A percentile compares a stretch with the other conserved stretches of the same genome.
Conservation (phyloP, 2,329 filamentous ascomycete species). For the Pseudogymnoascus sp. region DNA sequence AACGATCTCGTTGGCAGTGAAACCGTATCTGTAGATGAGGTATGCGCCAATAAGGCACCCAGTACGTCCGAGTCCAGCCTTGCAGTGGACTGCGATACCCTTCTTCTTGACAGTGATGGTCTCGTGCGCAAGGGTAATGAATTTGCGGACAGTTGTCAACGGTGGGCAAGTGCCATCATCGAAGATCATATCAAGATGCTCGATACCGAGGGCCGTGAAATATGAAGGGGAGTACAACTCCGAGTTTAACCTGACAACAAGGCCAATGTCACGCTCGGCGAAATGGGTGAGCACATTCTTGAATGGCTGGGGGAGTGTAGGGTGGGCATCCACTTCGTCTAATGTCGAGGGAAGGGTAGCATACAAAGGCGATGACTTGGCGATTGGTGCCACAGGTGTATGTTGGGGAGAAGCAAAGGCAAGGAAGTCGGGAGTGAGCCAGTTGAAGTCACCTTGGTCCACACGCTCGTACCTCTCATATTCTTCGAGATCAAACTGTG, state of each 20-base stretch:
- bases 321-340: slow-evolving; percentile 62
- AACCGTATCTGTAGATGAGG: slow-evolving; percentile 92
- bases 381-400: slow-evolving; percentile 64
- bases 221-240: slow-evolving; percentile 95
- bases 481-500: slow-evolving; percentile 93
- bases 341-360: slow-evolving; percentile 67
- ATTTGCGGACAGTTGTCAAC: slow-evolving; percentile 81
- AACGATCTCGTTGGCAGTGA: slow-evolving; percentile 95
- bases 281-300: slow-evolving; percentile 95
- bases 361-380: slow-evolving; percentile 65
- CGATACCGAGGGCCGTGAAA: slow-evolving; percentile 90
- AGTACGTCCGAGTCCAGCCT: slow-evolving; percentile 89
- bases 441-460: slow-evolving; percentile 99
- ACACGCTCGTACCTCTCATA: slow-evolving; percentile 95
- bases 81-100: slow-evolving; percentile 96
- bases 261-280: slow-evolving; percentile 74
- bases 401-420: slow-evolving; percentile 95
- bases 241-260: slow-evolving; percentile 93
- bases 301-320: slow-evolving; percentile 74
- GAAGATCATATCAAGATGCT: slow-evolving; percentile 98
- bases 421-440: slow-evolving; percentile 90
- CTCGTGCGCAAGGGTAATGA: slow-evolving; percentile 89
- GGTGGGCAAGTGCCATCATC: slow-evolving; percentile 95
- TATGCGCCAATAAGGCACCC: slow-evolving; percentile 97
- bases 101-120: slow-evolving; percentile 87